Evolutionary conservation across 352 stramenopile genomes (phyloP), one percentile per base, ranked within the genome.

Genomic region (Albugo candida): DNA sequence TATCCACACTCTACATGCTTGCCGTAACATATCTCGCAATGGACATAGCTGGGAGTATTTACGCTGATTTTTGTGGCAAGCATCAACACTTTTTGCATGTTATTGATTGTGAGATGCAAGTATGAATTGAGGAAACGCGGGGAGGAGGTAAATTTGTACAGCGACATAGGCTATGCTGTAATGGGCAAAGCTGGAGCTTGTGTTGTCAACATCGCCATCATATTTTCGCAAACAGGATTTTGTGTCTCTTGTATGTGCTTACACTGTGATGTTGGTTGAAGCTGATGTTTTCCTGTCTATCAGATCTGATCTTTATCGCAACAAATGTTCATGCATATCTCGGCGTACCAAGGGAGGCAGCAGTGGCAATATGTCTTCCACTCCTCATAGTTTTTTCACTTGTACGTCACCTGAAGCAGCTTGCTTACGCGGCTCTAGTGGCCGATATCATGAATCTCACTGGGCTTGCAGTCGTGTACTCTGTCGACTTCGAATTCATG

Each of bases 281-380:
- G 10, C 10, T 35, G 13, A 11, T 16, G 18, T 5, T 13, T 48
- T 12, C 2, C 12, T 45, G 3, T 16, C 19, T 8, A 2, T 0
- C 40, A 82, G 70, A 96, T 51, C 63, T 96, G 37, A 93, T 94
- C 59, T 95, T 95, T 50, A 94, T 96, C 42, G 65, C 78, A 11
- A 70, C 78, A 3, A 95, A 95, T 54, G 60, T 83, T 1, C 61
- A 88, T 38, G 80, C 69, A 21, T 83, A 93, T 51, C 56, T 76
- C 39, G 54, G 64, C 2, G 50, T 83, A 17, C 65, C 64, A 3
- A 78, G 78, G 16, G 54, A 61, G 13, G 41, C 79, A 21, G 60
- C 82, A 16, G 63, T 86, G 2, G 59, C 59, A 0, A 56, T 80
- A 21, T 83, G 70, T 18, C 56, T 86, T 5, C 64, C 72, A 1